A percentile compares a stretch with the other conserved stretches of the same genome.
Conservation (phyloP, 495 filamentous ascomycete species). For the Parmelia sp. region DNA sequence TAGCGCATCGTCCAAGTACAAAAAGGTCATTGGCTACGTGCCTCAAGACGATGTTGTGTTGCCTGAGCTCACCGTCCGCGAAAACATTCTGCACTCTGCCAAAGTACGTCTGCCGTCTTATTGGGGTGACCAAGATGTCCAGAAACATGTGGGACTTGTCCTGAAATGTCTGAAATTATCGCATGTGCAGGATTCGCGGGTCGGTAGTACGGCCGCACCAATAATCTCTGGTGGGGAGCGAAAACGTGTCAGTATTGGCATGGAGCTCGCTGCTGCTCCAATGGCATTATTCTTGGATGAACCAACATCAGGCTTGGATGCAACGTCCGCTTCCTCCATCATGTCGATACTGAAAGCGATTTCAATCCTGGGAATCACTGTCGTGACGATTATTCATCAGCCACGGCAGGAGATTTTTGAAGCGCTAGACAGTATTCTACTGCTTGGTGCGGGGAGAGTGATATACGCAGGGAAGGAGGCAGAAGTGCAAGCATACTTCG, state of each 20-base stretch:
- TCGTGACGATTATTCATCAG: constrained; percentile 74
- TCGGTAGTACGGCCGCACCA: constrained; percentile 40
- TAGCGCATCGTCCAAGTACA: constrained; percentile 41
- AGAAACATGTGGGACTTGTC: constrained; percentile 39
- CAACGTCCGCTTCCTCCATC: constrained; percentile 55
- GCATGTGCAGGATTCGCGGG: constrained; percentile 38
- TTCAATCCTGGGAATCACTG: constrained; percentile 75
- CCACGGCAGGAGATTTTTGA: constrained; percentile 48
- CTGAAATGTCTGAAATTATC: constrained; percentile 41
- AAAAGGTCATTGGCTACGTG: constrained; percentile 51
- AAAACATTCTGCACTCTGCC: constrained; percentile 50
- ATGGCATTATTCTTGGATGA: constrained; percentile 62
- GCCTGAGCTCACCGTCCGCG: constrained; percentile 45
- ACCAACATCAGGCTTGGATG: constrained; percentile 59
- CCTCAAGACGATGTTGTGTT: constrained; percentile 48
- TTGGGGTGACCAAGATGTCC: constrained; percentile 36
- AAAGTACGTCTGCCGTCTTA: constrained; percentile 40
- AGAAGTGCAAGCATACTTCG: constrained; percentile 40
- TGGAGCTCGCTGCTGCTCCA: constrained; percentile 62
- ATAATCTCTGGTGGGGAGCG: constrained; percentile 57
- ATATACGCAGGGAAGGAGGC: constrained; percentile 38
- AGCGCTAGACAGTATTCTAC: constrained; percentile 41
- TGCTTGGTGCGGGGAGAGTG: constrained; percentile 39
- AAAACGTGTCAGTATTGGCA: constrained; percentile 68
- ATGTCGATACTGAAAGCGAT: constrained; percentile 79